Evolutionary conservation across 306 rosid genomes (phyloP).

Genomic region (Canavalia ensiformis): DNA sequence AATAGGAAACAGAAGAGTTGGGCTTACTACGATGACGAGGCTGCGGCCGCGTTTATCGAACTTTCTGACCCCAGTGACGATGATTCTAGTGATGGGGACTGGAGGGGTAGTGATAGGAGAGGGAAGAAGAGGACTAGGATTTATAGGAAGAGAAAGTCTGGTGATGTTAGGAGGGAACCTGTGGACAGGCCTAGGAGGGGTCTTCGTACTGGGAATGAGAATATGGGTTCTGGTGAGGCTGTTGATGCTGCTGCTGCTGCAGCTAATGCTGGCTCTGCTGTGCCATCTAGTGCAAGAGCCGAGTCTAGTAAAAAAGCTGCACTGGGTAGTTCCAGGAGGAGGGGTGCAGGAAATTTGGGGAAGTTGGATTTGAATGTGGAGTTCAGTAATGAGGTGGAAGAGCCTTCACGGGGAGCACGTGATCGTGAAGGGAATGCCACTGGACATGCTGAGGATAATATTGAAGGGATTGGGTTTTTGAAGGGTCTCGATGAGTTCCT

Average conservation of each 20-base stretch:
- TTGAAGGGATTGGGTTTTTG: slow-evolving; percentile 83
- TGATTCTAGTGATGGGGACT: slow-evolving; percentile 81
- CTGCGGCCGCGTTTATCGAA: slow-evolving; percentile 60
- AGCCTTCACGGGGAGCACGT: slow-evolving; percentile 54
- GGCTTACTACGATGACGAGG: slow-evolving; percentile 68
- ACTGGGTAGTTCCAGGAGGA: slow-evolving; percentile 58
- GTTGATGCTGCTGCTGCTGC: slow-evolving; percentile 45
- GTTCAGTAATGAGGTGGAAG: slow-evolving; percentile 89
- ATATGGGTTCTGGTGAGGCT: slow-evolving; percentile 49
- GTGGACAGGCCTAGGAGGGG: slow-evolving; percentile 60
- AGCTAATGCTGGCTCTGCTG: slow-evolving; percentile 1
- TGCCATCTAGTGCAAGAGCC: slow-evolving; percentile 43
- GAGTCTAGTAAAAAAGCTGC: slow-evolving; percentile 65
- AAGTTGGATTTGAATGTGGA: slow-evolving; percentile 96
- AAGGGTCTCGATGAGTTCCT: slow-evolving; percentile 97
- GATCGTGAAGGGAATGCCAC: slow-evolving; percentile 62
- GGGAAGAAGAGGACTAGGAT: slow-evolving; percentile 54
- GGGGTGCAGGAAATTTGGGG: slow-evolving; percentile 72
- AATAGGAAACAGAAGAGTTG: slow-evolving; percentile 46
- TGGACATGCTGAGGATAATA: slow-evolving; percentile 76
- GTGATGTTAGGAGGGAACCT: slow-evolving; percentile 42
- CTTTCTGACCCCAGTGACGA: slow-evolving; percentile 73
- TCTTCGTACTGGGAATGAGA: slow-evolving; percentile 49
- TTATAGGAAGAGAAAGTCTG: slow-evolving; percentile 41
- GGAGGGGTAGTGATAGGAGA: slow-evolving; percentile 57